These are phyloP conservation scores for Populus hybrid DNA, from an alignment of 441 rosid species.

Conservation along the genomic window DNA sequence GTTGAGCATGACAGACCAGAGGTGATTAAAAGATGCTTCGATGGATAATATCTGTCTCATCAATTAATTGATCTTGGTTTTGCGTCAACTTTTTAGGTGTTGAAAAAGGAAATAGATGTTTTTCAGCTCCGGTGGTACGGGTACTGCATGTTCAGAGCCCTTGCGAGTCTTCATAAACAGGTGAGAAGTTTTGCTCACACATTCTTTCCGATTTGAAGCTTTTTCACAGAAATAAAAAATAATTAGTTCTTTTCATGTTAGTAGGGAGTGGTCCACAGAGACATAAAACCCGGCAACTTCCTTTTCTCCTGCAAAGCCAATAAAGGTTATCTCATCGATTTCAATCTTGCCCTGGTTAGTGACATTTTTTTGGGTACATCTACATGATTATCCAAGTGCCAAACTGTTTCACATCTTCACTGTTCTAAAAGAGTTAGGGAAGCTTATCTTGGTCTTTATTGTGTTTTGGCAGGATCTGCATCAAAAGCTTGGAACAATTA, in stretches of 20 bases:
- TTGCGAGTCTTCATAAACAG: slow-evolving; percentile 85
- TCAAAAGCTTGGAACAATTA: slow-evolving; percentile 56
- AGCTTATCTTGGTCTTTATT: slow-evolving; percentile 16
- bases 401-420: slow-evolving; percentile 5
- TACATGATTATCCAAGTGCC: not conserved
- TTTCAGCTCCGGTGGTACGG: slow-evolving; percentile 78
- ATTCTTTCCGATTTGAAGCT: slow-evolving; percentile 16
- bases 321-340: slow-evolving; percentile 90
- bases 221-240: slow-evolving; percentile 7
- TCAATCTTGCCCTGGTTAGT: slow-evolving; percentile 95
- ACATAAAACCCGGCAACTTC: slow-evolving; percentile 97
- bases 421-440: slow-evolving; percentile 1
- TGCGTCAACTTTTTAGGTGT: slow-evolving; percentile 37
- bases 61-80: slow-evolving; percentile 19
- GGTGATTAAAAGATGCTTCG: slow-evolving; percentile 32
- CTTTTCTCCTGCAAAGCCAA: slow-evolving; percentile 74
- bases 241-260: slow-evolving; percentile 9
- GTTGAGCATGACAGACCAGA: slow-evolving; percentile 96
- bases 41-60: slow-evolving; percentile 2
- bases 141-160: slow-evolving; percentile 88
- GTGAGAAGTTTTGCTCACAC: slow-evolving; percentile 26
- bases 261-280: slow-evolving; percentile 93
- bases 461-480: slow-evolving; percentile 66
- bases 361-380: slow-evolving; percentile 10
- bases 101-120: slow-evolving; percentile 73